Evolutionary conservation across 768 basidiomycete species (phyloP), one percentile per base, ranked within the genome.

Genomic region (Lactarius deliciosus): DNA sequence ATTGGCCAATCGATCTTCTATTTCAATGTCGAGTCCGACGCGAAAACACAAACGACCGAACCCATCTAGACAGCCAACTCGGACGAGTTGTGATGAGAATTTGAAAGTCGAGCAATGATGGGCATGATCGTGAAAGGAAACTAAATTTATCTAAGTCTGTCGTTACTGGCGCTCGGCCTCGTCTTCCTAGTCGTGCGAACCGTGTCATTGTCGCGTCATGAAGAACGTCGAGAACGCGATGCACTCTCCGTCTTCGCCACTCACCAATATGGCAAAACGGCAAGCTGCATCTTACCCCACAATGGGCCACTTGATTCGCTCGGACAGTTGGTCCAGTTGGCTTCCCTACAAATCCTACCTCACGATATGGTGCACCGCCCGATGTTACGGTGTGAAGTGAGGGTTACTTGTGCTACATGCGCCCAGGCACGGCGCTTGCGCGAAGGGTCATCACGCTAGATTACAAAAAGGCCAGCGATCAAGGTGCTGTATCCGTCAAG

Each of bases 1-100:
- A 38, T 36, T 36, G 34, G 34, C 34, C 34, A 36, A 36, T 38
- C 36, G 3, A 13, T 11, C 36, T 65, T 75, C 72, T 63, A 38
- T 38, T 66, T 66, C 54, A 75, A 75, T 73, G 40, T 71, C 72
- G n/a, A 75, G 61, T 66, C 74, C 76, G 25, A 76, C 71, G 18
- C 50, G 62, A 22, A 73, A 18, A n/a, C 18, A 2, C 18, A 18
- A 20, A 20, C 41, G 18, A 8, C 18, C 16, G 18, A 43, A 15
- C 15, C 13, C 38, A 15, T 16, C 38, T 5, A 5, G 38, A 15
- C 13, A 16, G 36, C 38, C 15, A 15, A 38, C 11, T 13, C 36
- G 7, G 10, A 11, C 36, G 13, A 38, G 11, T 38, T 38, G 36
- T 36, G 34, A 36, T 11, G 34, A 36, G 34, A 36, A 36, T 2